Evolutionary conservation across 805 yeast genomes (phyloP).

Genomic region (Metschnikowia gruessii): DNA sequence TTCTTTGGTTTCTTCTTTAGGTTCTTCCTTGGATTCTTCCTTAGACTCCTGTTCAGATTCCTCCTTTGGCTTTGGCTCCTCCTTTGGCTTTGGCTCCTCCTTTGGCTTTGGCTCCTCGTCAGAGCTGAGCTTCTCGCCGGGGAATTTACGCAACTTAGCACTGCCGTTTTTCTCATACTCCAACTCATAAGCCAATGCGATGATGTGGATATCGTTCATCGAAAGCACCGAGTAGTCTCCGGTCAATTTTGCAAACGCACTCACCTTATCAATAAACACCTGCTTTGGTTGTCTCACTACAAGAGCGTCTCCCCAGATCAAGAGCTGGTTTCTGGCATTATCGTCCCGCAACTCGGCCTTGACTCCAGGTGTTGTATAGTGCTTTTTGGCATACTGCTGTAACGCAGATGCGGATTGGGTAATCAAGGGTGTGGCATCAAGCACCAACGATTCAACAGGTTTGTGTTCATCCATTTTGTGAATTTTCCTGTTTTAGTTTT

Average conservation of each 20-base stretch:
- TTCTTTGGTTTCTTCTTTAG: not conserved
- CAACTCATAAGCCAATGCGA: slow-evolving; percentile 87
- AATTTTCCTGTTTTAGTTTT: not conserved
- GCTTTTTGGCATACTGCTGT: slow-evolving; percentile 64
- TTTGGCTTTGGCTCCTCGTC: slow-evolving; percentile 17
- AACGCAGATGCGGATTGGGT: slow-evolving; percentile 77
- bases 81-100: not conserved
- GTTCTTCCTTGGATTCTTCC: not conserved
- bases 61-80: slow-evolving; percentile 7
- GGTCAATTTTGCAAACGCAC: slow-evolving; percentile 75
- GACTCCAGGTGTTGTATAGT: slow-evolving; percentile 91
- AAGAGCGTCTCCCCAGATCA: slow-evolving; percentile 75
- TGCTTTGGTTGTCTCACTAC: slow-evolving; percentile 74
- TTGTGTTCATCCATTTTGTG: slow-evolving; percentile 4
- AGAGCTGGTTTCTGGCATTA: slow-evolving; percentile 70
- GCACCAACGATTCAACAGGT: slow-evolving; percentile 17
- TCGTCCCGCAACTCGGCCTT: slow-evolving; percentile 84
- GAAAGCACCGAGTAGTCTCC: slow-evolving; percentile 91
- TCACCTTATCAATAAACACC: slow-evolving; percentile 60
- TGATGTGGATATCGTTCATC: slow-evolving; percentile 85
- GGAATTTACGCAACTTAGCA: slow-evolving; percentile 65
- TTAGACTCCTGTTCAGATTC: slow-evolving; percentile 7
- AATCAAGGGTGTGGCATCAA: slow-evolving; percentile 95
- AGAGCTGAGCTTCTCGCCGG: slow-evolving; percentile 55
- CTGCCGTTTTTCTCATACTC: slow-evolving; percentile 74